Evolutionary conservation across 208 protist genomes (phyloP), one percentile per base, ranked within the genome.

Genomic region (Phytomonas sp.): DNA sequence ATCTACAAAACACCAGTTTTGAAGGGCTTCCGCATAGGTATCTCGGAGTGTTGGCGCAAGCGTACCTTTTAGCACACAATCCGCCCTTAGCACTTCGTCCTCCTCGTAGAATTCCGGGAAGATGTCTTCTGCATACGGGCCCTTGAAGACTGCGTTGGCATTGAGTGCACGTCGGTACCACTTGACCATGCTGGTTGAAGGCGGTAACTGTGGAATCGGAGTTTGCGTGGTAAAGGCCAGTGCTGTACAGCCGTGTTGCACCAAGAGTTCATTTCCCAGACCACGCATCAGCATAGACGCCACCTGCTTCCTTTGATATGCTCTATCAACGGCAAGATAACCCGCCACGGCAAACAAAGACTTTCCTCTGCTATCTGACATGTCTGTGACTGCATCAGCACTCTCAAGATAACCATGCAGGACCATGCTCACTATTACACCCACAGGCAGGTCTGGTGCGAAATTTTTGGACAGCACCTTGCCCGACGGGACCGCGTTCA

Each of bases 81-180:
- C 84, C 13, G 82, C 90, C 32, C 85, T 79, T 46, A 95, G 74
- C 37, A 80, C 68, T 59, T 85, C 78, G 60, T 90, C 84, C 69
- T 90, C 86, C n/a, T 75, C 60, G 73, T 78, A 86, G 62, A 92
- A 93, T 31, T 92, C 88, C 2, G 83, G 81, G 66, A 91, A 92
- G 40, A 92, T 70, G 31, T 81, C 76, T 62, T 77, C 72, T 28
- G 89, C 78, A 43, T 60, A 68, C 56, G 74, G 71, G 28, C 72
- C 68, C 11, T 60, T 61, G 56, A 85, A 81, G 15, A 89, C 74
- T 33, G 43, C 34, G 29, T 70, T 67, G 1, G 89, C 76, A 29
- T 76, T 75, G 30, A 91, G 73, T 5, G 77, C 80, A 26, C 83
- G 84, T 40, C 83, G 76, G 67, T 80, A 87, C 87, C 86, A 91